phyloP scores from a whole-genome alignment of 768 basidiomycete species.

The Exsudoporus frostii region DNA sequence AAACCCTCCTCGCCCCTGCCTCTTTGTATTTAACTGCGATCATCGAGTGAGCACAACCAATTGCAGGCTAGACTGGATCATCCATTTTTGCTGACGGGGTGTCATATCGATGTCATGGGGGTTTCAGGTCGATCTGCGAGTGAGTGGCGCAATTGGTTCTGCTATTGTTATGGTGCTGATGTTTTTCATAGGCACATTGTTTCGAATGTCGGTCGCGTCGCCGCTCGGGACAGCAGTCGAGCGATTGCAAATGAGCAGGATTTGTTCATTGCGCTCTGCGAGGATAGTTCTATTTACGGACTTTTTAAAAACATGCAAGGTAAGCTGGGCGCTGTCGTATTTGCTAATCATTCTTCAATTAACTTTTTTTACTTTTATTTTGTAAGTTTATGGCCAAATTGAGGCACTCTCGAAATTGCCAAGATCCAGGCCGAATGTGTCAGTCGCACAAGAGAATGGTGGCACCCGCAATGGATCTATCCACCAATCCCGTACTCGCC shows the following conservation, averaged over 20 bases:
- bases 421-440: slow-evolving; percentile 65
- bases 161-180: background rate
- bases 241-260: slow-evolving; percentile 74
- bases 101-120: slow-evolving; percentile 15
- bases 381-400: slow-evolving; percentile 73
- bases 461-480: slow-evolving; percentile 35
- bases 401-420: slow-evolving; percentile 59
- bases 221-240: slow-evolving; percentile 80
- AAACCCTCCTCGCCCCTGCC: slow-evolving; percentile 69
- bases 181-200: slow-evolving; percentile 64
- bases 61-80: slow-evolving; percentile 13
- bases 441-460: slow-evolving; percentile 55
- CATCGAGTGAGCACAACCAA: slow-evolving; percentile 67
- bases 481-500: slow-evolving; percentile 26
- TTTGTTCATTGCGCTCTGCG: slow-evolving; percentile 83
- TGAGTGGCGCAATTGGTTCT: slow-evolving; percentile 36
- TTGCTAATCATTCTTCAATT: slow-evolving; percentile 18
- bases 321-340: slow-evolving; percentile 28
- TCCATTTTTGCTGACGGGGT: slow-evolving; percentile 27
- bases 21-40: slow-evolving; percentile 90
- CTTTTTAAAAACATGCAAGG: slow-evolving; percentile 87
- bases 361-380: slow-evolving; percentile 17
- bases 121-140: slow-evolving; percentile 80
- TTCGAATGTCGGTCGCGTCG: slow-evolving; percentile 79
- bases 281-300: slow-evolving; percentile 83